Conservation (phyloP, 176 grass and related monocot species). For the Cenchrus americanus region DNA sequence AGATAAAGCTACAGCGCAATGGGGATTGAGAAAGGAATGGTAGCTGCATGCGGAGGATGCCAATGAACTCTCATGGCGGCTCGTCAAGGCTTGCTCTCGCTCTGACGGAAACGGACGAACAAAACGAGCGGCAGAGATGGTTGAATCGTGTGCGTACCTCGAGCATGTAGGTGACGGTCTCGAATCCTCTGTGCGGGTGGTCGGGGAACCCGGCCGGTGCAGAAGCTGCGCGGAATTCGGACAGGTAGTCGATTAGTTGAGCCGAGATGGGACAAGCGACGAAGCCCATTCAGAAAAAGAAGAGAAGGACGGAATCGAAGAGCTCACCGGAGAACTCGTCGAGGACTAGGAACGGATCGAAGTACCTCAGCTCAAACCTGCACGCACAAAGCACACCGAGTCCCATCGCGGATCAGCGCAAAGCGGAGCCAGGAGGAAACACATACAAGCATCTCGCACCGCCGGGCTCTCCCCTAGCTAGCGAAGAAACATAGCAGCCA, state of each 20-base stretch:
- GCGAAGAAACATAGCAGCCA: too few species aligned
- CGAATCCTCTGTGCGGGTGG: conserved; percentile 96
- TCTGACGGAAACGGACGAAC: not conserved
- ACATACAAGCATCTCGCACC: not conserved
- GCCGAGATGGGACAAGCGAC: not conserved
- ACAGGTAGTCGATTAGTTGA: not conserved
- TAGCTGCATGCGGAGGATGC: not conserved
- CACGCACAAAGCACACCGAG: not conserved
- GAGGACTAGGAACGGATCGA: conserved; percentile 90
- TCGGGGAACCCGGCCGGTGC: conserved; percentile 95
- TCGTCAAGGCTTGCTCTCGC: not conserved
- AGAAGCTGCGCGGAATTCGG: conserved; percentile 47
- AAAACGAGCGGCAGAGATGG: not conserved
- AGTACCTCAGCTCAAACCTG: conserved; percentile 94
- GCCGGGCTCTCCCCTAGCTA: too few species aligned
- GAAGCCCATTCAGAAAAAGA: not conserved
- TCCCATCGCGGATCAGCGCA: not conserved
- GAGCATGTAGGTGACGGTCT: conserved; percentile 99
- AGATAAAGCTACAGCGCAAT: not conserved
- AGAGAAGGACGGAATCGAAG: too few species aligned
- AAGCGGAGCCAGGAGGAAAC: not conserved
- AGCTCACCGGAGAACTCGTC: conserved; percentile 94
- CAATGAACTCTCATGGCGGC: not conserved
- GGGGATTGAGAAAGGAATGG: not conserved
- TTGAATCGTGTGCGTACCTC: conserved; percentile 50